A percentile compares a stretch with the other conserved stretches of the same genome.
Evolutionary conservation across 345 rosid genomes (phyloP).

Genomic region (Pugionium cornutum): DNA sequence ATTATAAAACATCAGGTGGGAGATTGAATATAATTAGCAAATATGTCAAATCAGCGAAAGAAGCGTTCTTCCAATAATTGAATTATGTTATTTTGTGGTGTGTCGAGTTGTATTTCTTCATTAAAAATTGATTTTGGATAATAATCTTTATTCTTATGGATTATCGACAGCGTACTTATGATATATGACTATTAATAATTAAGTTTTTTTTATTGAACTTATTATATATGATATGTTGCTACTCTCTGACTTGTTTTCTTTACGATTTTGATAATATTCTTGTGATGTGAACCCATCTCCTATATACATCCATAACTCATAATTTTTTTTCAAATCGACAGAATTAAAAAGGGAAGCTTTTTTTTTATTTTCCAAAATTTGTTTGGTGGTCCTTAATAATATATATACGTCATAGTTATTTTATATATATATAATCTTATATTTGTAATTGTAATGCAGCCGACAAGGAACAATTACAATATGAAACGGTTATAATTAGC

Average conservation of each 20-base stretch:
- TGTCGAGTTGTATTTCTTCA: constrained; percentile 29
- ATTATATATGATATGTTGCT: constrained; percentile 33
- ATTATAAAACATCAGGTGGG: constrained; percentile 28
- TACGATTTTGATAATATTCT: constrained; percentile 32
- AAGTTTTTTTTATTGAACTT: neutral
- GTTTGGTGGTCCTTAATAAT: constrained; percentile 25
- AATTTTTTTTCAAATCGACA: constrained; percentile 5
- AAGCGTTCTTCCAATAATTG: constrained; percentile 20
- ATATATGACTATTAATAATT: constrained; percentile 2
- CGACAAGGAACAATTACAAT: constrained; percentile 20
- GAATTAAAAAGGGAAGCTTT: neutral
- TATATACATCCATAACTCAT: constrained; percentile 15
- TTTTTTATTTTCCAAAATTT: neutral
- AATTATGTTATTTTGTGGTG: constrained; percentile 32
- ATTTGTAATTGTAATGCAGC: constrained; percentile 2
- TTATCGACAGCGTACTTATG: constrained; percentile 13
- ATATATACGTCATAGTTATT: constrained; percentile 27
- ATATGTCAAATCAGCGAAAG: constrained; percentile 30
- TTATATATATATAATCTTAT: neutral
- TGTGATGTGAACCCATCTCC: constrained; percentile 39
- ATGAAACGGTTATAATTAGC: constrained; percentile 6
- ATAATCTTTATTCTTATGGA: constrained; percentile 22
- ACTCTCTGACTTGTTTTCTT: constrained; percentile 41
- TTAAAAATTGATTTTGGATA: constrained; percentile 16
- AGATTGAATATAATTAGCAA: constrained; percentile 12